Conservation (phyloP, 2,329 filamentous ascomycete genomes). For the Zymoseptoria brevis region DNA sequence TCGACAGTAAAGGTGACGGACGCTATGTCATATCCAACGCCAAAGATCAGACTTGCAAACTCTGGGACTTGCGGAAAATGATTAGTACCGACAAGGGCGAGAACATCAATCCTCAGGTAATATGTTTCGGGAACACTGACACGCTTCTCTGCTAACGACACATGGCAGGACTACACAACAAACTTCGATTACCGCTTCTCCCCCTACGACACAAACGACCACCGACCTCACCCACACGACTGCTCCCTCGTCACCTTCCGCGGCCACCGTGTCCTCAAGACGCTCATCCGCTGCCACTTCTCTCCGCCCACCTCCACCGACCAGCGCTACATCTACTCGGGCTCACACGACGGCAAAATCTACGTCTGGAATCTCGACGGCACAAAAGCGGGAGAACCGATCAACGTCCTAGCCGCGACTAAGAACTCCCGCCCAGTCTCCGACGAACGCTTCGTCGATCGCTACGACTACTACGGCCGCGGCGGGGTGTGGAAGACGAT, state of each 20-base stretch:
- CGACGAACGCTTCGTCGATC: slow-evolving; percentile 46
- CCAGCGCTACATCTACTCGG: slow-evolving; percentile 86
- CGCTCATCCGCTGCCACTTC: slow-evolving; percentile 91
- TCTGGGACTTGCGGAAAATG: slow-evolving; percentile 92
- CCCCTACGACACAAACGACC: slow-evolving; percentile 56
- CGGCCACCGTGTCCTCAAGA: slow-evolving; percentile 80
- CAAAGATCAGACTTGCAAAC: slow-evolving; percentile 94
- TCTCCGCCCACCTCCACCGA: slow-evolving; percentile 79
- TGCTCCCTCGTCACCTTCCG: slow-evolving; percentile 91
- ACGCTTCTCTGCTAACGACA: background rate
- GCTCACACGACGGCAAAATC: slow-evolving; percentile 80
- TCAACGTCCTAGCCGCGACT: slow-evolving; percentile 71
- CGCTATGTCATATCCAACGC: slow-evolving; percentile 88
- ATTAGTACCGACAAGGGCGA: slow-evolving; percentile 62
- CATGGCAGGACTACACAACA: slow-evolving; percentile 44
- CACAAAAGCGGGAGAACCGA: slow-evolving; percentile 60
- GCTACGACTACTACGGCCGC: slow-evolving; percentile 51
- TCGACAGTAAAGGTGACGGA: slow-evolving; percentile 76
- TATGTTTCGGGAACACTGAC: background rate
- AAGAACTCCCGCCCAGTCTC: slow-evolving; percentile 51
- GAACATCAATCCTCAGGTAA: slow-evolving; percentile 42
- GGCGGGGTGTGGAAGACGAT: slow-evolving; percentile 62
- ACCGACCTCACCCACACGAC: slow-evolving; percentile 70
- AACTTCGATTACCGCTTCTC: slow-evolving; percentile 70
- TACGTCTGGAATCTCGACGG: slow-evolving; percentile 93